Conservation (phyloP, 2,329 filamentous ascomycete genomes). For the Basipetospora chlamydospora region DNA sequence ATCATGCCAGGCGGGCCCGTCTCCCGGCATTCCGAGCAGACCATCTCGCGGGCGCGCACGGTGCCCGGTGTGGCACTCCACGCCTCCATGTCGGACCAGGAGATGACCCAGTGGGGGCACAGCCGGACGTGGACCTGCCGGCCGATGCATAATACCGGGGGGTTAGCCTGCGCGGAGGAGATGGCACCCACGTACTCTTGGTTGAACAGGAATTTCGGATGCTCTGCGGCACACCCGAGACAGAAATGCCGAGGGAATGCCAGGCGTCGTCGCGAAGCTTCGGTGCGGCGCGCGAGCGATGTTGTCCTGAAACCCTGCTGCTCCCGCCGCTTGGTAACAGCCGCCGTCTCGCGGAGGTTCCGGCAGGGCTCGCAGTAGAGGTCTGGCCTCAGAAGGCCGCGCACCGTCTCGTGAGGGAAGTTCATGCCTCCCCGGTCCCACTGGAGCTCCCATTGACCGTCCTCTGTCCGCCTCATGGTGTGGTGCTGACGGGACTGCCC, state of each 20-base stretch:
- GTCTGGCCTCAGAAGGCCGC: neutral
- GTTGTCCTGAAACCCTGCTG: too few relatives aligned
- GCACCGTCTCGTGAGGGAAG: too few relatives aligned
- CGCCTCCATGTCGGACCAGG: neutral
- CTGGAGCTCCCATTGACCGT: neutral
- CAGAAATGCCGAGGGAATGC: too few relatives aligned
- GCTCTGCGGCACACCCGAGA: too few relatives aligned
- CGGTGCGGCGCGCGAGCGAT: too few relatives aligned
- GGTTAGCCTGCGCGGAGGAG: neutral
- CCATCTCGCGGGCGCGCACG: too few relatives aligned
- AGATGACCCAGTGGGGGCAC: neutral
- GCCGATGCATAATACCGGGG: neutral
- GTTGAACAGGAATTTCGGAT: neutral
- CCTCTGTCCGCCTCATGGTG: neutral
- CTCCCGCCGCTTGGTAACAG: neutral
- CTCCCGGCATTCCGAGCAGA: too few relatives aligned
- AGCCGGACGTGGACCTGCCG: neutral
- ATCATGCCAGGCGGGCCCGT: too few relatives aligned
- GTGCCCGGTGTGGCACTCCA: too few relatives aligned
- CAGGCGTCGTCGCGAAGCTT: too few relatives aligned
- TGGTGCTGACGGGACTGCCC: neutral
- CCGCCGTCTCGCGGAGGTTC: neutral
- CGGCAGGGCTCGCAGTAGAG: neutral
- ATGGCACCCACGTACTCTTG: neutral
- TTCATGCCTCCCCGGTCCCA: neutral